Evolutionary conservation across 805 yeast species (phyloP).

Genomic region (Yarrowia sp.): DNA sequence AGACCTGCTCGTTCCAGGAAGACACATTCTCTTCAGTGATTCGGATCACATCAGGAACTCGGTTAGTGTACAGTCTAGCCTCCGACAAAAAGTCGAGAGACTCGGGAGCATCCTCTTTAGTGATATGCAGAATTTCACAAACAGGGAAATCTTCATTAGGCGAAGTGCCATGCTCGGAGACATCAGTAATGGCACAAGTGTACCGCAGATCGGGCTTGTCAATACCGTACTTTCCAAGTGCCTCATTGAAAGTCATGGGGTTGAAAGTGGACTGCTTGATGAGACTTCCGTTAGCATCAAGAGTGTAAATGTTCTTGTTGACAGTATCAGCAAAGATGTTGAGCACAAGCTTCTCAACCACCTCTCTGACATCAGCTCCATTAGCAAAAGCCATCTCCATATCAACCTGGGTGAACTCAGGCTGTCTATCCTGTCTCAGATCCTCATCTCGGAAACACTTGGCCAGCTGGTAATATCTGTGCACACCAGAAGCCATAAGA

Average conservation of each 20-base stretch:
- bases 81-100: slow-evolving; percentile 21
- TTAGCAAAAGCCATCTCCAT: slow-evolving; percentile 85
- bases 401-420: slow-evolving; percentile 97
- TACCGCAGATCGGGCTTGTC: slow-evolving; percentile 89
- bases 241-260: slow-evolving; percentile 60
- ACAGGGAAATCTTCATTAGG: slow-evolving; percentile 55
- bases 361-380: slow-evolving; percentile 61
- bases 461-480: slow-evolving; percentile 85
- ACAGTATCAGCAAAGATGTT: slow-evolving; percentile 56
- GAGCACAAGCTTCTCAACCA: slow-evolving; percentile 57
- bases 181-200: slow-evolving; percentile 47
- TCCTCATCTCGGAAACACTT: slow-evolving; percentile 96
- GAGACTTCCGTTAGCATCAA: slow-evolving; percentile 28
- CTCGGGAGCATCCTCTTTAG: background rate
- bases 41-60: slow-evolving; percentile 28
- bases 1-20: slow-evolving; percentile 10
- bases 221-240: slow-evolving; percentile 73
- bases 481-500: slow-evolving; percentile 89
- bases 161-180: slow-evolving; percentile 40
- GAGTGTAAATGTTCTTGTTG: slow-evolving; percentile 37
- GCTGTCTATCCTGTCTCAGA: slow-evolving; percentile 90
- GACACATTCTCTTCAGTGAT: background rate
- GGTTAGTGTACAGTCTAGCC: slow-evolving; percentile 24
- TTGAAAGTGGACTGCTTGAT: slow-evolving; percentile 23
- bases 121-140: slow-evolving; percentile 50